A percentile compares a stretch with the other conserved stretches of the same genome.
These are phyloP conservation scores for Coix lacrymajobi DNA, from an alignment of 176 grass and related monocot species.

Conservation along the genomic window DNA sequence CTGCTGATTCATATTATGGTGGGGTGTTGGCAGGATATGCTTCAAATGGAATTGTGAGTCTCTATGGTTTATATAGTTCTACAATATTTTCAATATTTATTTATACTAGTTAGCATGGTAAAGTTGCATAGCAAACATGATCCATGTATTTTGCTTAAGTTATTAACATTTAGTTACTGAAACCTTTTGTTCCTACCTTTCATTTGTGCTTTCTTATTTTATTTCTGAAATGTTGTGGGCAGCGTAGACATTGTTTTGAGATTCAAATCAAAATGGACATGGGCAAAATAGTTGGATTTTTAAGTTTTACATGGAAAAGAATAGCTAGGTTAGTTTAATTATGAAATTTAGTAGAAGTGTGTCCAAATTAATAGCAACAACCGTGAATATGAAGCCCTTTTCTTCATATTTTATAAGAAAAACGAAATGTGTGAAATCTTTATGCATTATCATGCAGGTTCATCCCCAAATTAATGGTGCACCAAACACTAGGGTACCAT, in stretches of 20 bases:
- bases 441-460: constrained; percentile 36
- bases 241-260: not conserved
- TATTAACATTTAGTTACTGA: not conserved
- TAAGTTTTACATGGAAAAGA: not conserved
- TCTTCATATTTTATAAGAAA: not conserved
- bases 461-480: constrained; percentile 31
- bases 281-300: not conserved
- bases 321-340: not conserved
- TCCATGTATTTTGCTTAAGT: not conserved
- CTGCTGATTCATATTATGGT: constrained; percentile 44
- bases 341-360: not conserved
- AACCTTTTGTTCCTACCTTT: not conserved
- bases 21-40: constrained; percentile 42
- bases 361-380: not conserved
- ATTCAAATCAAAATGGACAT: constrained; percentile 5
- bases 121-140: not conserved
- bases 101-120: not conserved
- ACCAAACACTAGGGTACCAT: constrained; percentile 52
- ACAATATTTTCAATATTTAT: not conserved
- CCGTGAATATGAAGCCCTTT: not conserved
- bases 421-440: not conserved
- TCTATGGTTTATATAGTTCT: not conserved
- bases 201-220: constrained; percentile 3
- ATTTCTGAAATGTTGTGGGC: not conserved
- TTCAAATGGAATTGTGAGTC: constrained; percentile 32